A percentile compares a stretch with the other conserved stretches of the same genome.
Conservation (phyloP, 768 basidiomycete species). For the Coprinellus aureogranulatus region DNA sequence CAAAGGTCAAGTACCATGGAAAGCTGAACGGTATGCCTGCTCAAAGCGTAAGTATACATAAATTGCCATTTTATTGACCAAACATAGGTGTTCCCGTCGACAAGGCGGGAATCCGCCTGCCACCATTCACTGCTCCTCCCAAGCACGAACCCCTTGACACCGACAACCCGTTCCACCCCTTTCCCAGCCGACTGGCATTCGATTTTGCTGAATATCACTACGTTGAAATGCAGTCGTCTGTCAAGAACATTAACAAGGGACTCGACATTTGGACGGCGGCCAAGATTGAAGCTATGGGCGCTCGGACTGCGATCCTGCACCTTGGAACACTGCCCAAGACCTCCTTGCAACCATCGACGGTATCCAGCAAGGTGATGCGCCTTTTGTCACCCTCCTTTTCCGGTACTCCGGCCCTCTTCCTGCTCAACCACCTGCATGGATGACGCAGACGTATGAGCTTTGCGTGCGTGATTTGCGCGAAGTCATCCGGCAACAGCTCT, state of each 20-base stretch:
- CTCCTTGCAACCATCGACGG: constrained; percentile 15
- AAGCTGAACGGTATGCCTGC: not conserved
- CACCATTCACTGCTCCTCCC: not conserved
- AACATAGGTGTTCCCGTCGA: not conserved
- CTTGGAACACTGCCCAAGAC: constrained; percentile 9
- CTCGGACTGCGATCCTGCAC: not conserved
- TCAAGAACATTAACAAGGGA: constrained; percentile 13
- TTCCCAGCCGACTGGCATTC: constrained; percentile 14
- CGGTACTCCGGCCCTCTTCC: constrained; percentile 14
- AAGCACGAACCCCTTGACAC: not conserved
- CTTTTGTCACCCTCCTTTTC: constrained; percentile 14
- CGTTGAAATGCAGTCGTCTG: constrained; percentile 16
- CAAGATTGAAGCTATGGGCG: constrained; percentile 4
- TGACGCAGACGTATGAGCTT: constrained; percentile 22
- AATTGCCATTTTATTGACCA: not conserved
- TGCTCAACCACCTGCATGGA: constrained; percentile 18
- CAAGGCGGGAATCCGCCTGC: not conserved
- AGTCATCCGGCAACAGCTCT: constrained; percentile 20
- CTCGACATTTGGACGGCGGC: constrained; percentile 19
- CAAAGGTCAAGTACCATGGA: not conserved
- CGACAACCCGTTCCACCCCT: constrained; percentile 6
- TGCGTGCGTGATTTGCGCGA: constrained; percentile 14
- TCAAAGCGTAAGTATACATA: not conserved
- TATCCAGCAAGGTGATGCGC: constrained; percentile 15
- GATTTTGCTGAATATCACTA: constrained; percentile 23